Conservation (phyloP, 306 rosid species). For the Myrica gale region DNA sequence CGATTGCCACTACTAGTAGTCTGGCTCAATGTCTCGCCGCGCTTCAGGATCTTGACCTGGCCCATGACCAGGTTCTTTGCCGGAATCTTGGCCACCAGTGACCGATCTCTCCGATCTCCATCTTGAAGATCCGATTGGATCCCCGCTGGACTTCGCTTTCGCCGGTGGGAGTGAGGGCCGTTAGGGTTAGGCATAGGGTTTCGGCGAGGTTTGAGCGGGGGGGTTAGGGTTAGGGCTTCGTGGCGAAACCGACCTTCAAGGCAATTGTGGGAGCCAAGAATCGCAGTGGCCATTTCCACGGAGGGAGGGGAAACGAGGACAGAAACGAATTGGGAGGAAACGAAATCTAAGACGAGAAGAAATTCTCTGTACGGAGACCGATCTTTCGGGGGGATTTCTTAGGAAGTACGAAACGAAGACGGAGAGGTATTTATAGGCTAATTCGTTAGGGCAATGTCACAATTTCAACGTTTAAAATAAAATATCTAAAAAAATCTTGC, state of each 20-base stretch:
- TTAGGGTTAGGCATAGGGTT: slow-evolving; percentile 3
- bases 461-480: too few relatives aligned
- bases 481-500: background rate
- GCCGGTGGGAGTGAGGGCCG: slow-evolving; percentile 37
- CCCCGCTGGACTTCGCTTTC: slow-evolving; percentile 48
- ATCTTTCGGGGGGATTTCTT: background rate
- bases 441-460: too few relatives aligned
- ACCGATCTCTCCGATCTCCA: slow-evolving; percentile 24
- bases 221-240: slow-evolving; percentile 27
- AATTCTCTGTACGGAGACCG: background rate
- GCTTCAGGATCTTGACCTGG: slow-evolving; percentile 74
- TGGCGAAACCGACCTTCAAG: slow-evolving; percentile 37
- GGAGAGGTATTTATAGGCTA: background rate
- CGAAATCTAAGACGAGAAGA: background rate
- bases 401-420: too few relatives aligned
- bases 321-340: background rate
- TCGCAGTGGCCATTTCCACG: slow-evolving; percentile 49
- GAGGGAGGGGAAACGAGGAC: background rate
- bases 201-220: background rate
- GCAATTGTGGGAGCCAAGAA: slow-evolving; percentile 49
- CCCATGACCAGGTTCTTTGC: slow-evolving; percentile 49
- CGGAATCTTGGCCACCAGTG: slow-evolving; percentile 28
- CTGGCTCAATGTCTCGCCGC: slow-evolving; percentile 54
- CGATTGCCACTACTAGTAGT: slow-evolving; percentile 7
- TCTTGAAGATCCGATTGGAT: slow-evolving; percentile 16